Percentiles rank a stretch among this genome's conserved stretches.
Conservation (phyloP, 768 basidiomycete genomes). For the Ephemerocybe angulata region DNA sequence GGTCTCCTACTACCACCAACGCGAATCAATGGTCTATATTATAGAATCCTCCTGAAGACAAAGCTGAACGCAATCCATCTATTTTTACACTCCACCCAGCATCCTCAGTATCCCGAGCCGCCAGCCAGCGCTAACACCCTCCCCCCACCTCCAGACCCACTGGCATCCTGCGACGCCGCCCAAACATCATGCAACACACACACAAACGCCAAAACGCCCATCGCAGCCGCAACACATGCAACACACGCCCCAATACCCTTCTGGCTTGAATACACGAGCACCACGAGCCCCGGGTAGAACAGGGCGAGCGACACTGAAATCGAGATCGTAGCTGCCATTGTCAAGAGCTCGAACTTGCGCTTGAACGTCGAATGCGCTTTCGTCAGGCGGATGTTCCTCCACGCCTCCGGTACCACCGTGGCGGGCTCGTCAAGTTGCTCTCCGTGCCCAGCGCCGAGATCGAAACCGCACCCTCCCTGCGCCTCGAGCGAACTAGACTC, state of each 20-base stretch:
- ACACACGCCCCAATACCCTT: slow-evolving; percentile 1
- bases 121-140: too few relatives aligned
- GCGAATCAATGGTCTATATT: too few relatives aligned
- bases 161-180: not conserved
- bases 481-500: not conserved
- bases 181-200: slow-evolving; percentile 1
- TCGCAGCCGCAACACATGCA: not conserved
- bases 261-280: not conserved
- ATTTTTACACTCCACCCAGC: too few relatives aligned
- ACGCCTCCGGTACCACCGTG: not conserved
- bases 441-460: not conserved
- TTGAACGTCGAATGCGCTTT: not conserved
- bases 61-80: too few relatives aligned
- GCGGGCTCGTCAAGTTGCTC: too few relatives aligned
- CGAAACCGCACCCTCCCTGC: not conserved
- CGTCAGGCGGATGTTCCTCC: too few relatives aligned
- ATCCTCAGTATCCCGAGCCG: too few relatives aligned
- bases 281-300: slow-evolving; percentile 3
- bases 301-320: not conserved
- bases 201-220: not conserved
- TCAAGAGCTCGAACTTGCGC: slow-evolving; percentile 1
- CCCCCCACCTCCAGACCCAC: too few relatives aligned
- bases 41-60: too few relatives aligned
- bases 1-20: too few relatives aligned
- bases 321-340: not conserved